Evolutionary conservation across 768 basidiomycete genomes (phyloP).

Genomic region (Trichaptum fuscoviolaceum): DNA sequence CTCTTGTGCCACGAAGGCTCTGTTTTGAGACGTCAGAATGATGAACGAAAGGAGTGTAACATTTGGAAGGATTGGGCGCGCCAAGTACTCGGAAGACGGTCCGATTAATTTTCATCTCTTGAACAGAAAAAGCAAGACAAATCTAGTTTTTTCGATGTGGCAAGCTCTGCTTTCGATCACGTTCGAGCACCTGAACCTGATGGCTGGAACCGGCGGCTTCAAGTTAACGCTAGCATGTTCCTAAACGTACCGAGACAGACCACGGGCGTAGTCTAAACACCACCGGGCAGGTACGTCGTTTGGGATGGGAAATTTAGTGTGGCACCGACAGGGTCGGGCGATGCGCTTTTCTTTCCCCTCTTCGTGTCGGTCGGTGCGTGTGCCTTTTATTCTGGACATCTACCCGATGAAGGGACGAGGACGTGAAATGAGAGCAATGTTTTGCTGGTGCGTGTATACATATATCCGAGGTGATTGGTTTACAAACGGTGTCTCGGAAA

Average conservation of each 20-base stretch:
- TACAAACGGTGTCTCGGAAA: too few species aligned
- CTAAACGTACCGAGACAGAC: too few species aligned
- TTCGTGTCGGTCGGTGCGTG: too few species aligned
- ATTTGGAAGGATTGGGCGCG: not conserved
- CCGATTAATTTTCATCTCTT: too few species aligned
- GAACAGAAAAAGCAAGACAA: too few species aligned
- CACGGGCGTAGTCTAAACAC: not conserved
- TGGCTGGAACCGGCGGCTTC: too few species aligned
- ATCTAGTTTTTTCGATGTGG: too few species aligned
- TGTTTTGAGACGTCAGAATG: not conserved
- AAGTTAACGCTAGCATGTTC: not conserved
- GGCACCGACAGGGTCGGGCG: too few species aligned
- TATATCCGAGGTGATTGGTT: not conserved
- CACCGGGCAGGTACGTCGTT: not conserved
- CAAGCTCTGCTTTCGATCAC: too few species aligned
- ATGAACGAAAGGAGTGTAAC: too few species aligned
- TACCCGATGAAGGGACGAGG: not conserved
- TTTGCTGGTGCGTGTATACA: not conserved
- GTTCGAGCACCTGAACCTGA: too few species aligned
- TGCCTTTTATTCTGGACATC: not conserved
- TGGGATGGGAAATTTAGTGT: not conserved
- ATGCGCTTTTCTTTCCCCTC: too few species aligned
- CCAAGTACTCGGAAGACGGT: not conserved
- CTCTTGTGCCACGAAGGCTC: not conserved
- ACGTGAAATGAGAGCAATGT: not conserved